These are phyloP conservation scores for Saccharomyces paradoxus DNA, from an alignment of 805 yeast species.

Conservation along the genomic window DNA sequence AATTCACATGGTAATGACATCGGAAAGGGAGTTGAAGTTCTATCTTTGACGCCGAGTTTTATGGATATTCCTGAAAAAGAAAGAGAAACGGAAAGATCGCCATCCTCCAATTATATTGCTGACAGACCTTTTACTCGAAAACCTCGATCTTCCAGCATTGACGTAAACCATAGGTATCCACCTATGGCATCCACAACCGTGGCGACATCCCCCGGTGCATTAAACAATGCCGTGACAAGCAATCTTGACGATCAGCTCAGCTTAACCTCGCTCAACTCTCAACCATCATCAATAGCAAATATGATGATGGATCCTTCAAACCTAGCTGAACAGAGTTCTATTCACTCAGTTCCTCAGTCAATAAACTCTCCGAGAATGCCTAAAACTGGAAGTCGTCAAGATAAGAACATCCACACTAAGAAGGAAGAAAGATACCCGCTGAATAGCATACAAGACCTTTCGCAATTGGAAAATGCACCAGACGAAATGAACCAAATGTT, in stretches of 20 bases:
- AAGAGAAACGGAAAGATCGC: not conserved
- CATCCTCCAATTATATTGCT: not conserved
- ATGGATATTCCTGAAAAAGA: constrained; percentile 31
- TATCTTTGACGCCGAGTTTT: constrained; percentile 35
- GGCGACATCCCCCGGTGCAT: constrained; percentile 9
- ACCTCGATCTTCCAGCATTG: constrained; percentile 15
- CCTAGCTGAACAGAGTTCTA: not conserved
- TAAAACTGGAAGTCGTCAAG: not conserved
- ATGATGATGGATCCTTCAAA: constrained; percentile 2
- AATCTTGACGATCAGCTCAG: constrained; percentile 12
- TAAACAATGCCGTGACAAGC: constrained; percentile 14
- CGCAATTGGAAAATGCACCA: not conserved
- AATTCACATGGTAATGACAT: constrained; percentile 12
- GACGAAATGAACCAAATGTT: not conserved
- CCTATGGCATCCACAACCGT: constrained; percentile 2
- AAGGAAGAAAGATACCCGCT: not conserved
- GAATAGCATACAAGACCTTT: not conserved
- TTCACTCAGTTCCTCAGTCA: not conserved
- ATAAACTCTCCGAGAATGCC: constrained; percentile 6
- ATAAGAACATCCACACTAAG: not conserved
- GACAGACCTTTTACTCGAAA: constrained; percentile 1
- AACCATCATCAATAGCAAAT: constrained; percentile 5
- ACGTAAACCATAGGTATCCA: constrained; percentile 14
- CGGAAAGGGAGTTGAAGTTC: constrained; percentile 31
- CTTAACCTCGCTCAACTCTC: constrained; percentile 9